Conservation (phyloP, 2,329 filamentous ascomycete genomes). For the Aspergillus nomiae region DNA sequence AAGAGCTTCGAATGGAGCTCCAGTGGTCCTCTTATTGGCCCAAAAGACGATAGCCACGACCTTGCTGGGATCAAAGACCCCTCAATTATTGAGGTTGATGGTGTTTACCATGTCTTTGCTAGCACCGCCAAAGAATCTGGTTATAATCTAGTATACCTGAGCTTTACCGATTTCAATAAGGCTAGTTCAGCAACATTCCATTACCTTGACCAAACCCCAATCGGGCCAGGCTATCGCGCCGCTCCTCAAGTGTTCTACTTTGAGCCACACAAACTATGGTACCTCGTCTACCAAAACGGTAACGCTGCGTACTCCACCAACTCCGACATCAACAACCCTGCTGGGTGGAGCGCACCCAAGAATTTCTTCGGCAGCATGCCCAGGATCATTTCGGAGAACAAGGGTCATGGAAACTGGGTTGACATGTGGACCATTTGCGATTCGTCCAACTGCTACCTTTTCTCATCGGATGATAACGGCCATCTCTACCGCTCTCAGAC, state of each 20-base stretch:
- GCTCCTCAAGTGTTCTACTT: conserved; percentile 9
- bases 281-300: conserved; percentile 7
- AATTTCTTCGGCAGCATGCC: conserved; percentile 4
- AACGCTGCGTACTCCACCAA: conserved; percentile 12
- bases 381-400: conserved; percentile 9
- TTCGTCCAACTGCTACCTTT: conserved; percentile 2
- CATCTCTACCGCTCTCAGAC: conserved; percentile 9
- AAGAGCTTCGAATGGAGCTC: conserved; percentile 10
- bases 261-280: conserved; percentile 7
- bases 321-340: conserved; percentile 4
- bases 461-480: conserved; percentile 8
- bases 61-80: conserved; percentile 11
- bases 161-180: conserved; percentile 11
- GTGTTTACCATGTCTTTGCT: conserved; percentile 11
- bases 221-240: conserved; percentile 10
- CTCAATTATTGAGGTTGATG: conserved; percentile 4
- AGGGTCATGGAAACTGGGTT: not conserved
- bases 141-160: conserved; percentile 11
- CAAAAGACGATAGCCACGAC: conserved; percentile 5
- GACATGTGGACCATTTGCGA: conserved; percentile 11
- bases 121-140: conserved; percentile 8
- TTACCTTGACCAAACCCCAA: conserved; percentile 8
- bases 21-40: not conserved
- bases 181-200: conserved; percentile 7
- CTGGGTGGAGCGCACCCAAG: conserved; percentile 5